Conservation (phyloP, 2,329 filamentous ascomycete species). For the Cytospora leucostoma region DNA sequence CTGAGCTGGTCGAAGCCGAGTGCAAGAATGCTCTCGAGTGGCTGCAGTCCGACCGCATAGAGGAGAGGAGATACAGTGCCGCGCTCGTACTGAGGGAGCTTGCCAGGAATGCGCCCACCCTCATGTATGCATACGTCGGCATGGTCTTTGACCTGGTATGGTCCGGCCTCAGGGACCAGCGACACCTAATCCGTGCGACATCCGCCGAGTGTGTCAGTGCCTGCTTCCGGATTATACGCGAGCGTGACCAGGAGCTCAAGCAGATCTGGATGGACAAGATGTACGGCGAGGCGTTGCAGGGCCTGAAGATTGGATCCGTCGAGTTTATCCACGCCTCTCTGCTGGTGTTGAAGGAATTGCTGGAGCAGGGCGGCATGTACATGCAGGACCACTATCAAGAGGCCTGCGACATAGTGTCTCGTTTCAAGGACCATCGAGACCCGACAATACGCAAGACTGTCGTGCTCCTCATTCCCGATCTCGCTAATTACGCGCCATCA, state of each 20-base stretch:
- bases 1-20: constrained; percentile 93
- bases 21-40: constrained; percentile 96
- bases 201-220: constrained; percentile 92
- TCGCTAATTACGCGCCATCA: constrained; percentile 88
- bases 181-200: constrained; percentile 87
- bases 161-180: constrained; percentile 86
- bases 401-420: constrained; percentile 88
- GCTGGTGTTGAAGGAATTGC: constrained; percentile 86
- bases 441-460: constrained; percentile 85
- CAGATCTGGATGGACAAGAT: constrained; percentile 88
- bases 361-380: constrained; percentile 96
- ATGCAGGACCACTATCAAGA: constrained; percentile 95
- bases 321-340: constrained; percentile 94
- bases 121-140: constrained; percentile 95
- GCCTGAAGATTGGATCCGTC: constrained; percentile 76
- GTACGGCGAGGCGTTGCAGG: constrained; percentile 79
- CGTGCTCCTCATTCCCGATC: constrained; percentile 85
- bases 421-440: constrained; percentile 91
- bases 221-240: constrained; percentile 93
- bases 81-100: constrained; percentile 89
- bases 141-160: constrained; percentile 95
- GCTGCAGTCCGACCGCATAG: constrained; percentile 91
- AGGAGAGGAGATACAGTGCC: constrained; percentile 90
- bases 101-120: constrained; percentile 86
- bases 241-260: constrained; percentile 86